Evolutionary conservation across 2,329 filamentous ascomycete species (phyloP), one percentile per base, ranked within the genome.

Genomic region (Colletotrichum tamarilloi): DNA sequence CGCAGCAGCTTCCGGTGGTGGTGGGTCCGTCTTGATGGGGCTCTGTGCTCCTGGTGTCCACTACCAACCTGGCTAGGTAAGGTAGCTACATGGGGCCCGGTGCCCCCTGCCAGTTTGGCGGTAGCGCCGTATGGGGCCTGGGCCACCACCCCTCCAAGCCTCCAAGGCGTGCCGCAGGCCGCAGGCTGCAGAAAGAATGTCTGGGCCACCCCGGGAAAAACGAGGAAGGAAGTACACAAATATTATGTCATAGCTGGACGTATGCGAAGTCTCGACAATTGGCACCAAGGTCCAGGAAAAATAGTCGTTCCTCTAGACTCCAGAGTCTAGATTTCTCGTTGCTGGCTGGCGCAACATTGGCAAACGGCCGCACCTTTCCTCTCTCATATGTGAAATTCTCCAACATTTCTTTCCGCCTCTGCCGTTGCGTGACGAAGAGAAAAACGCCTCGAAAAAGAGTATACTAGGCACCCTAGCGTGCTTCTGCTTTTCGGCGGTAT

Each of bases 161-260:
- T 42, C 38, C 38, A 42, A 42, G 38, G 38, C 38, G 16, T 16
- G 38, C 38, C 16, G 38, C 38, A 38, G 14, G 42, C 19, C 16
- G 42, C 19, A 42, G 14, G 42, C 19, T 6, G 19, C 19, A 62
- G 26, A 35, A 60, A 59, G n/a, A 53, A 26, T 30, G 49, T 56
- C 62, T 42, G 22, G 46, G 62, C 52, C 32, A 56, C 49, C 62
- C 52, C 30, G n/a, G 52, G 22, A 30, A 38, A 64, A 35, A 1
- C 46, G 4, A 35, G 30, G 16, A 52, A 62, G 42, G 26, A 42
- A 16, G 7, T 56, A 53, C 62, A 49, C 60, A 70, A 62, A 62
- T 57, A 73, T 70, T 73, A 73, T 73, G 71, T 73, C 71, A 73
- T 73, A 73, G 67, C 32, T 35, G 32, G 32, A 35, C 32, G 32